Evolutionary conservation across 495 filamentous ascomycete genomes (phyloP).

Genomic region (Apiosordaria backusii): DNA sequence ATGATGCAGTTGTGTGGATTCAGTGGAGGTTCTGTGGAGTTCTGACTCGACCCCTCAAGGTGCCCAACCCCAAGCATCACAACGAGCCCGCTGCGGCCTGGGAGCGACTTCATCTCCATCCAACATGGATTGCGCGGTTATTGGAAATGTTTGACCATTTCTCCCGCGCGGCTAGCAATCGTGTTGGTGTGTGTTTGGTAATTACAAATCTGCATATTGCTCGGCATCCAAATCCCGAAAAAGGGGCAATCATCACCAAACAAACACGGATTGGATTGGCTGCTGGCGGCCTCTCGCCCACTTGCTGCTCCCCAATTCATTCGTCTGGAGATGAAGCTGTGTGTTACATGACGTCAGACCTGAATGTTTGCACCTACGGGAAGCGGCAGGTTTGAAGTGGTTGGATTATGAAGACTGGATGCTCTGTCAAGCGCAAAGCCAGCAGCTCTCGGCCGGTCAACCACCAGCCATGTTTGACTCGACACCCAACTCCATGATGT

Average conservation of each 20-base stretch:
- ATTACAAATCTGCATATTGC: neutral
- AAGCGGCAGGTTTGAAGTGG: neutral
- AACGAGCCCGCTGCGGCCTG: neutral
- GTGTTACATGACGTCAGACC: neutral
- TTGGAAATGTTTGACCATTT: neutral
- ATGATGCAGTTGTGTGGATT: neutral
- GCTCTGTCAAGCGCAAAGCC: too few species aligned
- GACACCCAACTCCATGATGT: too few species aligned
- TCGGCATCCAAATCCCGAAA: too few species aligned
- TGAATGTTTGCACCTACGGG: neutral
- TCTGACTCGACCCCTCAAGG: neutral
- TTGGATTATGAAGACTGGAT: neutral
- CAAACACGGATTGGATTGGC: too few species aligned
- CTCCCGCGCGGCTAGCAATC: neutral
- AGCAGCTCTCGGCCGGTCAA: neutral
- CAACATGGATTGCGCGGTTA: too few species aligned
- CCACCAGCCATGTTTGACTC: too few species aligned
- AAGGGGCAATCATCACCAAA: too few species aligned
- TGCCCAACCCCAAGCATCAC: neutral
- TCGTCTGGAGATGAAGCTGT: neutral
- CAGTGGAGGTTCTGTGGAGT: neutral
- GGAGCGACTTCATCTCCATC: too few species aligned
- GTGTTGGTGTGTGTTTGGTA: neutral
- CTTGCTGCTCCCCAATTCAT: neutral
- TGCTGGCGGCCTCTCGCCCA: neutral